Percentiles rank a stretch among this genome's conserved stretches.
Conservation (phyloP, 2,329 filamentous ascomycete genomes). For the Mariannaea elegans region DNA sequence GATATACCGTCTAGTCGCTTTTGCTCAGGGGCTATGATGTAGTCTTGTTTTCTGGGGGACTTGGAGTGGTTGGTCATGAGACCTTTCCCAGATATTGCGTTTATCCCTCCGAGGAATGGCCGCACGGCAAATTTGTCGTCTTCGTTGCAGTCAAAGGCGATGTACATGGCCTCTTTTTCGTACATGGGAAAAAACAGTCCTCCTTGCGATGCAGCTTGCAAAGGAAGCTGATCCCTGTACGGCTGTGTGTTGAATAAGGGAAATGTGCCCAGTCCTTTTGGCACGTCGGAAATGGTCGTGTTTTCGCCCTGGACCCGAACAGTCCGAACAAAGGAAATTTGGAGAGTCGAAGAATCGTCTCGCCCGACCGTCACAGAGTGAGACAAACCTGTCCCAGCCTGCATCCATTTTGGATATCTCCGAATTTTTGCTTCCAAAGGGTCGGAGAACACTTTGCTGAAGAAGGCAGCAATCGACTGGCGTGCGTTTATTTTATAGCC, state of each 20-base stretch:
- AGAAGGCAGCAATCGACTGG: slow-evolving; percentile 3
- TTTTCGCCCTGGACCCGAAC: background rate
- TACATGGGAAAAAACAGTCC: slow-evolving; percentile 9
- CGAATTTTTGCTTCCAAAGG: background rate
- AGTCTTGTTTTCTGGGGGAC: background rate
- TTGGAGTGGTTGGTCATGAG: background rate
- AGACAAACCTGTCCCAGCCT: background rate
- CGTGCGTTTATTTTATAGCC: background rate
- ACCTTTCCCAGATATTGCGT: background rate
- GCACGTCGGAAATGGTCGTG: background rate
- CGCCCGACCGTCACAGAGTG: background rate
- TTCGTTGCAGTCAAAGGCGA: background rate
- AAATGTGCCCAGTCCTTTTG: background rate
- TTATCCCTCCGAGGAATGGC: slow-evolving; percentile 1
- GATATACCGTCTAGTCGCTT: background rate
- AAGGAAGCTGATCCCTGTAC: background rate
- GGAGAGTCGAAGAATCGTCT: background rate
- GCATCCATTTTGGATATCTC: background rate
- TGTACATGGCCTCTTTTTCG: background rate
- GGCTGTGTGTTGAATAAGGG: background rate
- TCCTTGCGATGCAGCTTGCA: background rate
- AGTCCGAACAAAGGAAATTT: background rate
- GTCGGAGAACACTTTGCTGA: background rate
- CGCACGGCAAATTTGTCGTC: background rate
- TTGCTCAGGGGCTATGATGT: background rate